phyloP scores from a whole-genome alignment of 768 basidiomycete genomes.

The Xerocomellus intermedius region DNA sequence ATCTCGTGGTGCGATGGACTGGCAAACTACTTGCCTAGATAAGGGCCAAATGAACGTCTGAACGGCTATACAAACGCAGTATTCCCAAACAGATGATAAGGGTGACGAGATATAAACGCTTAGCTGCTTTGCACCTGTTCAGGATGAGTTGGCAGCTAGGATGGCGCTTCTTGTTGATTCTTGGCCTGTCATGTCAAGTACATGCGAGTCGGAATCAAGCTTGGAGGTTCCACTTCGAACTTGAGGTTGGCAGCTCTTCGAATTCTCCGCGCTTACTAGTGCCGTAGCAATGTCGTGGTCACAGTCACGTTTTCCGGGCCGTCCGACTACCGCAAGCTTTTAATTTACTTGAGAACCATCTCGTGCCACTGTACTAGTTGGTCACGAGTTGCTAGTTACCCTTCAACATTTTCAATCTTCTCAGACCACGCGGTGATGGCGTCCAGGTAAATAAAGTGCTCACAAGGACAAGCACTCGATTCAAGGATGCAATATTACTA shows the following conservation, averaged over 20 bases:
- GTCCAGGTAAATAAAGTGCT: background rate
- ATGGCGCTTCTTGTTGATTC: background rate
- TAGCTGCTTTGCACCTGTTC: background rate
- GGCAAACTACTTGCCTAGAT: slow-evolving; percentile 8
- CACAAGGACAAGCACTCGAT: background rate
- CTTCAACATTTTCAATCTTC: slow-evolving; percentile 1
- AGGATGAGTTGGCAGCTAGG: background rate
- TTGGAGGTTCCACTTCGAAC: background rate
- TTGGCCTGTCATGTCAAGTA: background rate
- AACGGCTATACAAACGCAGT: background rate
- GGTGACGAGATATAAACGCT: slow-evolving; percentile 4
- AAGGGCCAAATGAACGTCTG: background rate
- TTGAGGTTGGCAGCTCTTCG: background rate
- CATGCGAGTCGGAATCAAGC: background rate
- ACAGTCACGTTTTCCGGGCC: background rate
- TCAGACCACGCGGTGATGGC: background rate
- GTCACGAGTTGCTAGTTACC: background rate
- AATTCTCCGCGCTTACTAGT: background rate
- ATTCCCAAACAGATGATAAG: slow-evolving; percentile 6
- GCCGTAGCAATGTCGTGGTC: background rate
- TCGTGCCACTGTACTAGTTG: background rate
- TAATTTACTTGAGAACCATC: background rate
- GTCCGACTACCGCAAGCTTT: background rate
- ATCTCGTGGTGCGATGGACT: slow-evolving; percentile 4
- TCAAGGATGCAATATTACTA: background rate